Conservation (phyloP, 1,139 yeast genomes). For the Taphrina betulina region DNA sequence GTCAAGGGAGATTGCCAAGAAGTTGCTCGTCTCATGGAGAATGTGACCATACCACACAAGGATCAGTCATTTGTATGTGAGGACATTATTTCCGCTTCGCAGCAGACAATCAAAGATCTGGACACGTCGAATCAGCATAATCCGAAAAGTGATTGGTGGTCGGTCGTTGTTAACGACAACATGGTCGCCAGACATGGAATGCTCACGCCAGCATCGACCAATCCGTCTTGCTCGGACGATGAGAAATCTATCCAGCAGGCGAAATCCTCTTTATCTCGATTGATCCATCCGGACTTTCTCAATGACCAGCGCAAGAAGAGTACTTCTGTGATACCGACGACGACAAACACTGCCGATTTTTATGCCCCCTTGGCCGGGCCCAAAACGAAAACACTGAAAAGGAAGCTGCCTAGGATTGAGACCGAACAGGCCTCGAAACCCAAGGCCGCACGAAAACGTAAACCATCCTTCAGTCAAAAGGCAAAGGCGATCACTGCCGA, state of each 20-base stretch:
- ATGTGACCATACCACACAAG: conserved; percentile 6
- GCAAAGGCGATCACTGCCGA: too few relatives aligned
- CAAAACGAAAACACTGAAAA: background rate
- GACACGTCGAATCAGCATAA: background rate
- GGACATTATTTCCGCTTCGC: background rate
- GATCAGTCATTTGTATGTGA: conserved; percentile 14
- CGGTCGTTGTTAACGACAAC: background rate
- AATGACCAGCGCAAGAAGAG: too few relatives aligned
- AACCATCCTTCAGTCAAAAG: too few relatives aligned
- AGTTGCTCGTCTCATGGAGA: conserved; percentile 22
- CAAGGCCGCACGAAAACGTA: background rate
- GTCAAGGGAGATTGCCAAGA: conserved; percentile 35
- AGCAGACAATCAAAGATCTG: conserved; percentile 2
- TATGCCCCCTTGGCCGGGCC: background rate
- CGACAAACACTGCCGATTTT: background rate
- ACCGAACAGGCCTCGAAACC: background rate
- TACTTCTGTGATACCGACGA: background rate
- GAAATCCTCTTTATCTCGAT: too few relatives aligned
- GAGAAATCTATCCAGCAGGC: too few relatives aligned
- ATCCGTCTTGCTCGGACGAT: conserved; percentile 11
- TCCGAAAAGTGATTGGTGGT: background rate
- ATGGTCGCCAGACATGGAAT: background rate
- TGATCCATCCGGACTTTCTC: too few relatives aligned
- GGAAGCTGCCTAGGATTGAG: background rate
- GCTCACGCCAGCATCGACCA: conserved; percentile 9